These are phyloP conservation scores for Starmerella tilneyi DNA, from an alignment of 805 yeast genomes.

Conservation along the genomic window DNA sequence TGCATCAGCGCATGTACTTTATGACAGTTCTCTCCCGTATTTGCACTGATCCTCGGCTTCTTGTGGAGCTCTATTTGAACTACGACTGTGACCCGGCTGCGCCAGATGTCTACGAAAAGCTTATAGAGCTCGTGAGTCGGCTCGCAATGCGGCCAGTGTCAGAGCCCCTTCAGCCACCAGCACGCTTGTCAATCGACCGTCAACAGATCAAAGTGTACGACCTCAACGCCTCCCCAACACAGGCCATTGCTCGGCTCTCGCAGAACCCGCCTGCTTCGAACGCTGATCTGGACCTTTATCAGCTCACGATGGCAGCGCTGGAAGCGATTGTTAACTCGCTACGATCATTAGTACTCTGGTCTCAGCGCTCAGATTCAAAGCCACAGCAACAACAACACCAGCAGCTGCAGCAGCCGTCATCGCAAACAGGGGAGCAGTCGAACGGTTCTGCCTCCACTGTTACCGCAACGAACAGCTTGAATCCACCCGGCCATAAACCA, in stretches of 20 bases:
- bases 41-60: slow-evolving; percentile 77
- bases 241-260: slow-evolving; percentile 54
- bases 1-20: slow-evolving; percentile 86
- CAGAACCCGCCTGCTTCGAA: slow-evolving; percentile 13
- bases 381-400: neutral
- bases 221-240: slow-evolving; percentile 59
- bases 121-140: slow-evolving; percentile 67
- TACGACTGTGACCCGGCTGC: slow-evolving; percentile 80
- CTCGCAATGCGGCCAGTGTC: slow-evolving; percentile 62
- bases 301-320: slow-evolving; percentile 71
- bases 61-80: slow-evolving; percentile 86
- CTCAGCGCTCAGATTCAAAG: slow-evolving; percentile 45
- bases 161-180: slow-evolving; percentile 57
- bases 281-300: slow-evolving; percentile 59
- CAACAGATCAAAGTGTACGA: slow-evolving; percentile 50
- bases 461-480: neutral
- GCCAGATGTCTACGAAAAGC: slow-evolving; percentile 72
- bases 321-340: slow-evolving; percentile 72
- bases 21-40: slow-evolving; percentile 69
- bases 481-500: slow-evolving; percentile 2
- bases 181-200: slow-evolving; percentile 35
- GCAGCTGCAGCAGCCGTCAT: neutral
- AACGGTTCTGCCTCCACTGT: neutral
- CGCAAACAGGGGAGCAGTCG: neutral
- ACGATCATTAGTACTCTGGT: slow-evolving; percentile 76